Conservation (phyloP, 1,139 yeast genomes). For the Geotrichum histeridarum region DNA sequence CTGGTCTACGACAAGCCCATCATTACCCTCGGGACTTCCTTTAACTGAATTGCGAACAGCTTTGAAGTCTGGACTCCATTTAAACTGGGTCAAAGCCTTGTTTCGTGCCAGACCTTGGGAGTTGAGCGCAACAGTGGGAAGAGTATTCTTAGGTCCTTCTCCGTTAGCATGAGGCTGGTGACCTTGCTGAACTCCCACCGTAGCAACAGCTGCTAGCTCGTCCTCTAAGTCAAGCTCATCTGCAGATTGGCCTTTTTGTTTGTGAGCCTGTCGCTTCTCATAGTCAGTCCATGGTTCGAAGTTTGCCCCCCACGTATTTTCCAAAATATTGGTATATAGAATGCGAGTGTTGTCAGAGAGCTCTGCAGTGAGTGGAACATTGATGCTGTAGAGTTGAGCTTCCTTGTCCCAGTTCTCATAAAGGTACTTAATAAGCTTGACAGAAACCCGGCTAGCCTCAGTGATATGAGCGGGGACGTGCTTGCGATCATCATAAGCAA, state of each 20-base stretch:
- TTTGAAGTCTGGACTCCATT: conserved; percentile 82
- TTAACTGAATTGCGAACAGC: conserved; percentile 59
- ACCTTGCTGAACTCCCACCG: conserved; percentile 10
- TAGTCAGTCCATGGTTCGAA: conserved; percentile 35
- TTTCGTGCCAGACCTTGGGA: conserved; percentile 17
- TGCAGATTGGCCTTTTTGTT: not conserved
- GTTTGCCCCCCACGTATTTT: conserved; percentile 73
- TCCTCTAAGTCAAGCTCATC: conserved; percentile 15
- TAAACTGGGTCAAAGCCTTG: conserved; percentile 41
- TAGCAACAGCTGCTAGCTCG: conserved; percentile 14
- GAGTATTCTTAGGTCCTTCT: conserved; percentile 13
- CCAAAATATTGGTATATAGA: conserved; percentile 68
- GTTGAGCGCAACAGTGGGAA: conserved; percentile 13
- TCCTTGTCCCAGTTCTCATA: conserved; percentile 51
- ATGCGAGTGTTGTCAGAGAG: conserved; percentile 56
- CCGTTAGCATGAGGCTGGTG: conserved; percentile 8
- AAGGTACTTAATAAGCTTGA: conserved; percentile 56
- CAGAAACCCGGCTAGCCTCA: conserved; percentile 65
- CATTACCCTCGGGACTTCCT: conserved; percentile 46
- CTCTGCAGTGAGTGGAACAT: conserved; percentile 63
- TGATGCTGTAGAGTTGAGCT: conserved; percentile 74
- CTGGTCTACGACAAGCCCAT: conserved; percentile 45
- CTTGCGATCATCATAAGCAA: conserved; percentile 57
- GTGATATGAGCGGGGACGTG: conserved; percentile 53
- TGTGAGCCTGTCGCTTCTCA: conserved; percentile 11